Conservation (phyloP, 2,329 filamentous ascomycete species). For the Sarocladiaceae sp. region DNA sequence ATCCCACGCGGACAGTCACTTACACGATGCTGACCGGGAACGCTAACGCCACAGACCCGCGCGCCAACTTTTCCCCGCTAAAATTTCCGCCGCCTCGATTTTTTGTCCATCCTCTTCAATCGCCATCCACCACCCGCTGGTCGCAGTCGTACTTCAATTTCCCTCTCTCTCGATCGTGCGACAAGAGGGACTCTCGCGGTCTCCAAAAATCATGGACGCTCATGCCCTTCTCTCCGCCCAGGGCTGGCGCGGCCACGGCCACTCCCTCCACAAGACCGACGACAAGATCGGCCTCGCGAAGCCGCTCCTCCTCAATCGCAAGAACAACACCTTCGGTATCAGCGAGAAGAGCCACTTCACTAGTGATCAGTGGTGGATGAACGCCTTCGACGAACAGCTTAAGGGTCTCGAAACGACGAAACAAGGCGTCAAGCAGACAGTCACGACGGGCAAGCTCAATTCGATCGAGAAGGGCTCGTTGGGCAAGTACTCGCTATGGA, state of each 20-base stretch:
- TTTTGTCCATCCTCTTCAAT: too few species aligned
- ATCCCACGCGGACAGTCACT: too few species aligned
- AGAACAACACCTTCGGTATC: constrained; percentile 73
- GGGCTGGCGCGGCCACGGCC: constrained; percentile 85
- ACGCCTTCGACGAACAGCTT: constrained; percentile 85
- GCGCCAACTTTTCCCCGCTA: too few species aligned
- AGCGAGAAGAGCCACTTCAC: constrained; percentile 65
- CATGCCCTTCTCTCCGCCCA: constrained; percentile 75
- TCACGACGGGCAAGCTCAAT: constrained; percentile 48
- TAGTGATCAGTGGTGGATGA: constrained; percentile 93
- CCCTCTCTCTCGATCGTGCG: too few species aligned
- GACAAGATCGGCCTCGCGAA: constrained; percentile 71
- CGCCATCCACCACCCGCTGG: too few species aligned
- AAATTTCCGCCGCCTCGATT: too few species aligned
- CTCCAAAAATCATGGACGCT: constrained; percentile 61
- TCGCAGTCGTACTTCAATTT: background rate
- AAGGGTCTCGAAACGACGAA: constrained; percentile 62
- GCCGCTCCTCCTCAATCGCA: constrained; percentile 76
- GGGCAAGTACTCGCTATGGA: constrained; percentile 63
- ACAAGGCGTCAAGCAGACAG: constrained; percentile 46
- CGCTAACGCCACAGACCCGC: too few species aligned
- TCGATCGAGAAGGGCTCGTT: constrained; percentile 47
- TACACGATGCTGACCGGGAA: too few species aligned
- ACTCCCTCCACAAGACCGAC: constrained; percentile 73
- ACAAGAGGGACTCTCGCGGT: background rate